Percentiles rank a stretch among this genome's conserved stretches.
phyloP scores from a whole-genome alignment of 2,329 filamentous ascomycete genomes.

The Paecilomyces sp. region DNA sequence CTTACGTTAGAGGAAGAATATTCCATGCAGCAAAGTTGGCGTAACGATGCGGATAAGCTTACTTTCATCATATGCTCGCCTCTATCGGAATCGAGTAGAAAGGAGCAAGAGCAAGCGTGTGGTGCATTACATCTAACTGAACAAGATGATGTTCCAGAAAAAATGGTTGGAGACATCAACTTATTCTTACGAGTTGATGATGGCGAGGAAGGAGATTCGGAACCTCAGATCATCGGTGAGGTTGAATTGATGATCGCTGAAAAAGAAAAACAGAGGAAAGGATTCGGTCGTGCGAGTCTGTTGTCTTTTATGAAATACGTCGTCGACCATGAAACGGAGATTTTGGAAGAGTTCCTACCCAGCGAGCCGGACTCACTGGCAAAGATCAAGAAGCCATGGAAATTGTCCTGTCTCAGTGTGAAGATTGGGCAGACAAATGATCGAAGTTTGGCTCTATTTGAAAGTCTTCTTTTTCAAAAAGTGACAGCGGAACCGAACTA shows the following conservation, averaged over 20 bases:
- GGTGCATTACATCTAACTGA: slow-evolving; percentile 19
- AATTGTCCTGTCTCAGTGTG: slow-evolving; percentile 45
- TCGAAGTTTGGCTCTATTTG: slow-evolving; percentile 54
- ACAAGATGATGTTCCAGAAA: slow-evolving; percentile 46
- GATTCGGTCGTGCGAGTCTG: slow-evolving; percentile 60
- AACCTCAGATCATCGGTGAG: slow-evolving; percentile 53
- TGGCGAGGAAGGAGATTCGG: slow-evolving; percentile 37
- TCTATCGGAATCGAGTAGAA: slow-evolving; percentile 1
- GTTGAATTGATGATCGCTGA: slow-evolving; percentile 81
- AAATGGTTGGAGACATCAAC: slow-evolving; percentile 70
- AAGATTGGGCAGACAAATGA: slow-evolving; percentile 55
- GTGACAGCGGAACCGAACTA: slow-evolving; percentile 49
- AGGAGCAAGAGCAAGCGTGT: slow-evolving; percentile 1
- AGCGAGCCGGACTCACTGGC: slow-evolving; percentile 6
- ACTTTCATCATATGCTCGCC: slow-evolving; percentile 79
- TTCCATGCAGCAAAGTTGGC: slow-evolving; percentile 85
- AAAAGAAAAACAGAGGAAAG: slow-evolving; percentile 49
- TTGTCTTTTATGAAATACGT: slow-evolving; percentile 65
- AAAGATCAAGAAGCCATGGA: slow-evolving; percentile 5
- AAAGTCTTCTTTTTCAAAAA: slow-evolving; percentile 51
- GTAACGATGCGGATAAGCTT: slow-evolving; percentile 72
- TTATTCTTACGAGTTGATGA: slow-evolving; percentile 65
- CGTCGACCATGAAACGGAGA: slow-evolving; percentile 40
- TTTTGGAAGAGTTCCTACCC: slow-evolving; percentile 52
- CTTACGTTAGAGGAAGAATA: slow-evolving; percentile 77